A percentile compares a stretch with the other conserved stretches of the same genome.
Evolutionary conservation across 441 rosid species (phyloP).

Genomic region (Pelargonium myrrhifolium): DNA sequence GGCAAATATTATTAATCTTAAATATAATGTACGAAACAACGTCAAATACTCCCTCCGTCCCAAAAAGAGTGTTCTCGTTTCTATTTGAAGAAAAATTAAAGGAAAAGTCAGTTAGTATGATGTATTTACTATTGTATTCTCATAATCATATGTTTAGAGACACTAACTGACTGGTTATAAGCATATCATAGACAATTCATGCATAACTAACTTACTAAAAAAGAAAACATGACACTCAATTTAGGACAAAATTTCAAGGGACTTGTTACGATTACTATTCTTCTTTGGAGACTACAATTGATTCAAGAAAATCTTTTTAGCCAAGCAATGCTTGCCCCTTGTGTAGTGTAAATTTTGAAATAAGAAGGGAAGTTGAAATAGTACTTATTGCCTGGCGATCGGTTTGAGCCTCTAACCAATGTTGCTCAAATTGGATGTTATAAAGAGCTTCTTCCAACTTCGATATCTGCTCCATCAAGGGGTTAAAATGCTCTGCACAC

Average conservation of each 20-base stretch:
- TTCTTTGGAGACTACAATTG: not conserved
- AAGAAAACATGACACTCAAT: too few species aligned
- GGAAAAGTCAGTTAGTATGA: too few species aligned
- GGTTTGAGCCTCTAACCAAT: constrained; percentile 64
- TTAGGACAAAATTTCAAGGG: too few species aligned
- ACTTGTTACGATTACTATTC: too few species aligned
- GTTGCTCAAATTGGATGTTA: constrained; percentile 61
- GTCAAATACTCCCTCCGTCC: not conserved
- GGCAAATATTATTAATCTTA: too few species aligned
- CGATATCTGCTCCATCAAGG: constrained; percentile 52
- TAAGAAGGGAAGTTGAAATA: not conserved
- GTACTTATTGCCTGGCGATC: constrained; percentile 54
- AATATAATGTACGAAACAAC: too few species aligned
- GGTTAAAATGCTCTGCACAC: constrained; percentile 47
- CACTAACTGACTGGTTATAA: not conserved
- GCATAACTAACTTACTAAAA: not conserved
- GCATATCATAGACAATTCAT: not conserved
- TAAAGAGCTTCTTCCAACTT: constrained; percentile 50
- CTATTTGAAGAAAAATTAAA: too few species aligned
- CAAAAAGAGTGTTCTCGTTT: too few species aligned
- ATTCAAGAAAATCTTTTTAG: not conserved
- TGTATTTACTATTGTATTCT: too few species aligned
- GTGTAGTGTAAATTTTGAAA: not conserved
- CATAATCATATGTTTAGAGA: too few species aligned
- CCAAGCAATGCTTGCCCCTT: not conserved